Percentiles rank a stretch among this genome's conserved stretches.
Evolutionary conservation across 2,329 filamentous ascomycete genomes (phyloP).

Genomic region (Apiospora aurea): DNA sequence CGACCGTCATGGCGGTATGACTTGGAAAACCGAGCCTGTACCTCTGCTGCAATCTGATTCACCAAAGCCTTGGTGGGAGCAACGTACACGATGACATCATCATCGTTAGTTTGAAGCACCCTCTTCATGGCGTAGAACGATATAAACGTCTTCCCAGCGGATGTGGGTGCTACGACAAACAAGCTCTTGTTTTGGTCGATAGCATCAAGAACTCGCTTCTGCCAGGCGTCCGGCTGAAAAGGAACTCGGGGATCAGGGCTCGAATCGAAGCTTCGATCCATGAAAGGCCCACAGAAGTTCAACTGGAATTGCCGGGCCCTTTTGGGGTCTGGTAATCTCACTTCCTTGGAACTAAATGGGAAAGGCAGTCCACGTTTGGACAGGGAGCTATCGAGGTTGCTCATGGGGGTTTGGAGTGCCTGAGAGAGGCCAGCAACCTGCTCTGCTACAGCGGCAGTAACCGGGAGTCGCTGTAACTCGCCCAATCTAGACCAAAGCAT

Average conservation of each 20-base stretch:
- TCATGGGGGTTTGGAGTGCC: slow-evolving; percentile 27
- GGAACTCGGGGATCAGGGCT: slow-evolving; percentile 69
- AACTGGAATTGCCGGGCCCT: background rate
- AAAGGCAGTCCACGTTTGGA: slow-evolving; percentile 21
- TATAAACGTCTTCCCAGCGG: slow-evolving; percentile 83
- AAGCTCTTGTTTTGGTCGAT: slow-evolving; percentile 75
- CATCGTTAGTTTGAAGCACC: slow-evolving; percentile 70
- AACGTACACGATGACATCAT: slow-evolving; percentile 78
- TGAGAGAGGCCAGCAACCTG: slow-evolving; percentile 27
- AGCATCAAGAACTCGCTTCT: slow-evolving; percentile 74
- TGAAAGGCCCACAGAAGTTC: background rate
- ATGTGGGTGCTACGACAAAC: slow-evolving; percentile 79
- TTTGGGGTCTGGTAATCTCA: background rate
- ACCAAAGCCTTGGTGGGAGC: slow-evolving; percentile 83
- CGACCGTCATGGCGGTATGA: slow-evolving; percentile 64
- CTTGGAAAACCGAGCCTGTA: slow-evolving; percentile 78
- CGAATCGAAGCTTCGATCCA: slow-evolving; percentile 53
- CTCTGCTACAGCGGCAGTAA: slow-evolving; percentile 8
- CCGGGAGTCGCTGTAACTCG: background rate
- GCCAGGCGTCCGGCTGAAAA: slow-evolving; percentile 80
- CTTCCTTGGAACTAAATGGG: background rate
- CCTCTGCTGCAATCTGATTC: slow-evolving; percentile 80
- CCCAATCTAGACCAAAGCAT: slow-evolving; percentile 1
- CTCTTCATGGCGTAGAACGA: slow-evolving; percentile 86
- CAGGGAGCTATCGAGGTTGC: background rate